phyloP scores from a whole-genome alignment of 768 basidiomycete genomes.

The Trametes elegans region DNA sequence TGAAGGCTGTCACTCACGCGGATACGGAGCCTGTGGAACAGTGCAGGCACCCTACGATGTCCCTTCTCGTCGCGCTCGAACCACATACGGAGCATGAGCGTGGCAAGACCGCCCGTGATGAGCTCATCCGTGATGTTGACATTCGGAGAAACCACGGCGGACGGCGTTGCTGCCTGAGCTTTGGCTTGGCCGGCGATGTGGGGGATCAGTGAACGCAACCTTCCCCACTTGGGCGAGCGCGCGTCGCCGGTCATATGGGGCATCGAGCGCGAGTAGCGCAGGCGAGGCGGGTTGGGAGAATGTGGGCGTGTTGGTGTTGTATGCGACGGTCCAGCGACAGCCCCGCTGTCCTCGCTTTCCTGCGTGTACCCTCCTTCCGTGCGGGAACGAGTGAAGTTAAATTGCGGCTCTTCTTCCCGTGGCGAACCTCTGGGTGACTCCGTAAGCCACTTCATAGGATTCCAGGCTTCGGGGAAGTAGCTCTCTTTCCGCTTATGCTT shows the following conservation, averaged over 20 bases:
- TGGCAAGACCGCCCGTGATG: conserved; percentile 74
- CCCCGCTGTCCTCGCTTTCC: conserved; percentile 9
- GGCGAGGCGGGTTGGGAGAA: neutral
- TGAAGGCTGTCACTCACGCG: conserved; percentile 85
- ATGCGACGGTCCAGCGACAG: neutral
- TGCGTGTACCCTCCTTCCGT: conserved; percentile 6
- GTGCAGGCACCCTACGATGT: conserved; percentile 74
- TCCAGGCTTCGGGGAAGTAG: conserved; percentile 49
- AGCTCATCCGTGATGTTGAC: conserved; percentile 84
- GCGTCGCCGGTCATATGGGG: conserved; percentile 21
- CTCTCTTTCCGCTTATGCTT: conserved; percentile 54
- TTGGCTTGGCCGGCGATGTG: conserved; percentile 41
- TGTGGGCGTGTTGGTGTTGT: conserved; percentile 1
- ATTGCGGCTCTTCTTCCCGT: conserved; percentile 15
- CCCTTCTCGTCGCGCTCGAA: conserved; percentile 85
- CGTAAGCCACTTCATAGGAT: conserved; percentile 47
- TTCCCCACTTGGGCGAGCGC: conserved; percentile 50
- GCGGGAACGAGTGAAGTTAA: conserved; percentile 1
- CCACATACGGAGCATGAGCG: conserved; percentile 77
- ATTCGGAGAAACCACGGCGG: conserved; percentile 47
- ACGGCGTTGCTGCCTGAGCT: conserved; percentile 37
- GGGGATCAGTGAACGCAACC: conserved; percentile 65
- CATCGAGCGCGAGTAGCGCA: conserved; percentile 30
- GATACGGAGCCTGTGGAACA: conserved; percentile 79
- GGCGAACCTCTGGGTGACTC: conserved; percentile 20